Base-by-base conservation (phyloP, 202 grass and related monocot species). In the Panicum hallii region DNA sequence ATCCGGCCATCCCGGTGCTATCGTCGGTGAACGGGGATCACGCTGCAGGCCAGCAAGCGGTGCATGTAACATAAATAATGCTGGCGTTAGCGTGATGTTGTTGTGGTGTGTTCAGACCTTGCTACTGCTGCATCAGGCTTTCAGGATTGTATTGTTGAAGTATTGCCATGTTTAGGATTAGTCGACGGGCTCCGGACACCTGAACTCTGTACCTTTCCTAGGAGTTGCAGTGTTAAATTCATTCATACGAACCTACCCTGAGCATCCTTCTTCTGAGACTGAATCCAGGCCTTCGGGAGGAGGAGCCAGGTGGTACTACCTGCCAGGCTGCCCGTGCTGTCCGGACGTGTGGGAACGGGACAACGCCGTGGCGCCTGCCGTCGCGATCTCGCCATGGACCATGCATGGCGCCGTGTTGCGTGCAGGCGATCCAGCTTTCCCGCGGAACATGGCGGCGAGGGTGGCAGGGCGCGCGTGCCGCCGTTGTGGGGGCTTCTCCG, bases 41-140 rank as follows among this genome's bases (percentile, higher is more conserved):
- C 38, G 44, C 60, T 56, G 38, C 52, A 41, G 73, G 43, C 44
- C 69, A 60, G 79, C 74, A 34, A 14, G 68, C 36, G 53, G 79
- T 52, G 1, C 83, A 4, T 87, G 88, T 90, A 83, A 46, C 57
- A 83, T 90, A 90, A 86, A 90, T 90, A 90, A 90, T 17, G 67
- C 67, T 74, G 45, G 16, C 30, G 55, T 44, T 62, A 63, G 86
- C 41, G 53, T 82, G 53, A 68, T 67, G 26, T 73, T 71, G 14
- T 0, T 23, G 67, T 22, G 8, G 20, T 43, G 41, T 30, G n/a
- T 65, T 71, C 23, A 74, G 68, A 22, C 42, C 32, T 63, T 77
- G 67, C 16, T 45, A 46, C 43, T 75, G 52, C 20, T 67, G 47
- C 50, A 42, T 49, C 11, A 87, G 53, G 72, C 63, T 66, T 64